Evolutionary conservation across 1,284 basidiomycete genomes (phyloP), one percentile per base, ranked within the genome.

Genomic region (Golubevia sp.): DNA sequence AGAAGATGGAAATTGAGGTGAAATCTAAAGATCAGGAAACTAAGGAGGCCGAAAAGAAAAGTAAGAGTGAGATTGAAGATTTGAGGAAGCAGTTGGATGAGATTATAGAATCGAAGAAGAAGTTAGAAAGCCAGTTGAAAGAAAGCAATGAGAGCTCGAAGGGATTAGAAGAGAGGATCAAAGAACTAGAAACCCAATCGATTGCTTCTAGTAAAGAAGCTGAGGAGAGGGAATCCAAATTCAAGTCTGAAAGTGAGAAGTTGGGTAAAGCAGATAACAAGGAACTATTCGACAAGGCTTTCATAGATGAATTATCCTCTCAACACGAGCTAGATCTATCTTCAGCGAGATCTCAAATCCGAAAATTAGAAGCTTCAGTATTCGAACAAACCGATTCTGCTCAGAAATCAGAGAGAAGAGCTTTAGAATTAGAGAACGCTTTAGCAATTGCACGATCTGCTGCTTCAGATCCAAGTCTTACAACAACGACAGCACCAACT

Each of bases 351-450:
- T 69, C 67, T 24, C 67, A 73, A 58, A 63, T 77, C 6, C 64
- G 76, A 3, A 74, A 72, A 54, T 55, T 77, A 48, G 76, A 77
- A 54, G 66, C 67, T 26, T 49, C 57, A 5, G 56, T 76, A 49
- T 77, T 76, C 56, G 76, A 74, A 21, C 72, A 74, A 61, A 66
- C 63, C 30, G 74, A 76, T 8, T 58, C 60, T n/a, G 67, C 68
- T 15, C 71, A 74, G 62, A 61, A 64, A 38, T 69, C 71, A 4
- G 60, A 60, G n/a, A 21, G 64, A 4, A 49, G 55, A 44, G 73
- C 66, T 7, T 61, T 67, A 21, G 73, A 77, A 56, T 38, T 77
- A 27, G 73, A 77, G 60, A 71, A 74, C 26, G 61, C 30, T 34
- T 11, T 34, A 5, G 4, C 30, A 11, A 34, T 34, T 34, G 30